Conservation (phyloP, 2,329 filamentous ascomycete genomes). For the Aspergillus spinulosporus region DNA sequence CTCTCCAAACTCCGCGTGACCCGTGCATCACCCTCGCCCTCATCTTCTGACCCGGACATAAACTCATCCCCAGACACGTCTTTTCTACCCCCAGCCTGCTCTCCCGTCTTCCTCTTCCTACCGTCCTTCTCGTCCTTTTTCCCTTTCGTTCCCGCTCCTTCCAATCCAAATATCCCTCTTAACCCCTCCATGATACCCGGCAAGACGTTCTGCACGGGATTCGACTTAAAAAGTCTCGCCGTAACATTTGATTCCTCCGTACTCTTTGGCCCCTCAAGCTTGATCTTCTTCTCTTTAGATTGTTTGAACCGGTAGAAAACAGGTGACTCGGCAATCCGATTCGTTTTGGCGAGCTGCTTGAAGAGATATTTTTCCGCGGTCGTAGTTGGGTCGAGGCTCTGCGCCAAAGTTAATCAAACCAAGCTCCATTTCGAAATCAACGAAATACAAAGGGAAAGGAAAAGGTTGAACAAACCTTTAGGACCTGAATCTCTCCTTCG, state of each 20-base stretch:
- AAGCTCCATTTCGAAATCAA: background rate
- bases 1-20: constrained; percentile 18
- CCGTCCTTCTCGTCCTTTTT: constrained; percentile 13
- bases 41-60: constrained; percentile 1
- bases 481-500: constrained; percentile 55
- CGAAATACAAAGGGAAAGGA: background rate
- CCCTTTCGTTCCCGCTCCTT: constrained; percentile 24
- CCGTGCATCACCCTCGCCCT: constrained; percentile 3
- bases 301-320: constrained; percentile 47
- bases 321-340: constrained; percentile 55
- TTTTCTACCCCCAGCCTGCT: background rate
- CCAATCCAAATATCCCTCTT: constrained; percentile 40
- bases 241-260: constrained; percentile 57
- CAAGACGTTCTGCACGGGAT: constrained; percentile 57
- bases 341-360: constrained; percentile 59
- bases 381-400: constrained; percentile 53
- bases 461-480: constrained; percentile 50
- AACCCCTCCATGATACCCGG: constrained; percentile 48
- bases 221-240: constrained; percentile 61
- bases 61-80: constrained; percentile 1
- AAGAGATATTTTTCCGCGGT: constrained; percentile 57
- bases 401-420: background rate
- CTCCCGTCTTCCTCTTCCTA: constrained; percentile 7
- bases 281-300: constrained; percentile 41
- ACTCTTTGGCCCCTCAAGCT: constrained; percentile 42